A percentile compares a stretch with the other conserved stretches of the same genome.
These are phyloP conservation scores for Marasmius tenuissimus DNA, from an alignment of 1,284 basidiomycete genomes.

Conservation along the genomic window DNA sequence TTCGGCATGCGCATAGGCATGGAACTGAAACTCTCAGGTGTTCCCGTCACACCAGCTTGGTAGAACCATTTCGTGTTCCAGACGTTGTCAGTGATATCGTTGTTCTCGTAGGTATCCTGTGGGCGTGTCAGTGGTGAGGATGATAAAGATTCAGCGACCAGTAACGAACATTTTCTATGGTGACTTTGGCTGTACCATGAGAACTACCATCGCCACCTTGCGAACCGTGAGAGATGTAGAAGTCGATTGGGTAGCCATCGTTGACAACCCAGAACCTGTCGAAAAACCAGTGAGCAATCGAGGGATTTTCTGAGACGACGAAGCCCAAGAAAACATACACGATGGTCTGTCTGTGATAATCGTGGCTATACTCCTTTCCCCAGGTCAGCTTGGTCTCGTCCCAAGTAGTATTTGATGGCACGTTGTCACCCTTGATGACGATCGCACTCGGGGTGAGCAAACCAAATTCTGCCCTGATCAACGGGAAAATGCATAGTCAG, in stretches of 20 bases:
- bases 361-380: constrained; percentile 7
- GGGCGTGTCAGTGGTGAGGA: background rate
- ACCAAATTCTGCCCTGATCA: constrained; percentile 6
- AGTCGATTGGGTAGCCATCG: constrained; percentile 10
- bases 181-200: background rate
- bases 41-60: background rate
- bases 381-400: constrained; percentile 4
- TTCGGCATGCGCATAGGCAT: background rate
- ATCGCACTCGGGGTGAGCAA: constrained; percentile 8
- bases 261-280: constrained; percentile 4
- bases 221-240: constrained; percentile 9
- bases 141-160: background rate
- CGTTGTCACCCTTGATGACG: background rate
- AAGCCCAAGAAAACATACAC: background rate
- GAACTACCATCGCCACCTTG: background rate
- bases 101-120: background rate
- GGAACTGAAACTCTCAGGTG: background rate
- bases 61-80: constrained; percentile 2
- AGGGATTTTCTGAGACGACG: background rate
- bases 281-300: background rate
- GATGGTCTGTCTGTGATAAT: background rate
- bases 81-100: background rate
- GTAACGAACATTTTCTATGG: constrained; percentile 2
- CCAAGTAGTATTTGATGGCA: background rate
- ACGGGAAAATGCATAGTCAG: background rate